Conservation (phyloP, 306 rosid species). For the Chamaecrista fasciculata region DNA sequence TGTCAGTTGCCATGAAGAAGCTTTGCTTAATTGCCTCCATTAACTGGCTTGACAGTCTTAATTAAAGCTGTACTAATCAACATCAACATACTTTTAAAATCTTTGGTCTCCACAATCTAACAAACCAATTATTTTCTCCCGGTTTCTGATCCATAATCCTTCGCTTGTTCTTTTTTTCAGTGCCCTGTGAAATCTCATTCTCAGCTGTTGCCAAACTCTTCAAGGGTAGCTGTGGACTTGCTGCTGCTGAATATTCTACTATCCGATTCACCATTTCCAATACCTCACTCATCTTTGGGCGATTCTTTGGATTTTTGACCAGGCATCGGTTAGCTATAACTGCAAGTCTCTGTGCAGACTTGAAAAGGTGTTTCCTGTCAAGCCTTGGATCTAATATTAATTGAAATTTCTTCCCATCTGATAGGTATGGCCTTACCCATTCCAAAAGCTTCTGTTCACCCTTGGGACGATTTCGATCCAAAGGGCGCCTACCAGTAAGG, state of each 20-base stretch:
- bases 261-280: conserved; percentile 69
- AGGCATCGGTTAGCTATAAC: conserved; percentile 78
- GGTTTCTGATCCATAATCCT: conserved; percentile 39
- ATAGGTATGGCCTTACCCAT: conserved; percentile 85
- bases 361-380: conserved; percentile 63
- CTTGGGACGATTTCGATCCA: conserved; percentile 86
- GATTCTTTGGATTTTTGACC: conserved; percentile 73
- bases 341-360: conserved; percentile 73
- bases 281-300: conserved; percentile 96
- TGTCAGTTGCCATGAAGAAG: conserved; percentile 33
- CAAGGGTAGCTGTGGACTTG: conserved; percentile 45
- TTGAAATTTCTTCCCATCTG: conserved; percentile 73
- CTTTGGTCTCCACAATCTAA: conserved; percentile 56
- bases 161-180: conserved; percentile 43
- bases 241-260: conserved; percentile 38
- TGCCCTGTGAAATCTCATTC: conserved; percentile 38
- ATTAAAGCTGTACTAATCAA: conserved; percentile 37
- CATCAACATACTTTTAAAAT: conserved; percentile 58
- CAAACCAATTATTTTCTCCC: conserved; percentile 57
- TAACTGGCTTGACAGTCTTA: conserved; percentile 20
- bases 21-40: conserved; percentile 22
- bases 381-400: conserved; percentile 86
- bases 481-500: conserved; percentile 88
- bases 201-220: conserved; percentile 43
- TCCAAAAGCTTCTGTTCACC: conserved; percentile 92